These are phyloP conservation scores for Arabidopsis hybrid DNA, from an alignment of 441 rosid genomes.

Conservation along the genomic window DNA sequence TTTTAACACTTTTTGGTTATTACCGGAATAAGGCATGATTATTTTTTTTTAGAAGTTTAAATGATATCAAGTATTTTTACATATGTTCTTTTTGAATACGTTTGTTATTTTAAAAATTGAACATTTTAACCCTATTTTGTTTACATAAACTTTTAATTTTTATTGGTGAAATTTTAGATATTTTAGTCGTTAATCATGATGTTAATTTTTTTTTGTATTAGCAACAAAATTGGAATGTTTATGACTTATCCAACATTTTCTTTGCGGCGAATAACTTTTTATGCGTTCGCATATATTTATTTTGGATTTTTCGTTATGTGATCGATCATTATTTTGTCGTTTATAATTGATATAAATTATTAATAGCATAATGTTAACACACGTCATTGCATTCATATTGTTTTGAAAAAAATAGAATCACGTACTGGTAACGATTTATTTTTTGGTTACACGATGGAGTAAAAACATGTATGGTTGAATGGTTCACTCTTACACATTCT, in stretches of 20 bases:
- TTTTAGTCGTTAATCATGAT: background rate
- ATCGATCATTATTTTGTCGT: background rate
- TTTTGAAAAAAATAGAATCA: background rate
- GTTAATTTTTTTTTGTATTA: background rate
- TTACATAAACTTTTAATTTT: background rate
- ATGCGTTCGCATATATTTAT: background rate
- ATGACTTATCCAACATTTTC: background rate
- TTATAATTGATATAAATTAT: background rate
- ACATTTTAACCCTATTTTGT: background rate
- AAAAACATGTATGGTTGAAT: background rate
- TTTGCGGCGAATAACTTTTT: background rate
- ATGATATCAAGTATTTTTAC: background rate
- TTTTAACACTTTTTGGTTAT: background rate
- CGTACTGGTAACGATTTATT: background rate
- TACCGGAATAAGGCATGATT: background rate
- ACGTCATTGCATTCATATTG: background rate
- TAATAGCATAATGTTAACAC: background rate
- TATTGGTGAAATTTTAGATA: background rate
- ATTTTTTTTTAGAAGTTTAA: background rate
- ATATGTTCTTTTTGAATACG: background rate
- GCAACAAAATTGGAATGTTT: conserved; percentile 15
- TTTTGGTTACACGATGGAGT: background rate
- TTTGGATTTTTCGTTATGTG: background rate
- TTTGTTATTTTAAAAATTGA: background rate
- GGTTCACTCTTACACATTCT: background rate